These are phyloP conservation scores for Aureobasidium sp. DNA, from an alignment of 2,329 filamentous ascomycete species.

Conservation along the genomic window DNA sequence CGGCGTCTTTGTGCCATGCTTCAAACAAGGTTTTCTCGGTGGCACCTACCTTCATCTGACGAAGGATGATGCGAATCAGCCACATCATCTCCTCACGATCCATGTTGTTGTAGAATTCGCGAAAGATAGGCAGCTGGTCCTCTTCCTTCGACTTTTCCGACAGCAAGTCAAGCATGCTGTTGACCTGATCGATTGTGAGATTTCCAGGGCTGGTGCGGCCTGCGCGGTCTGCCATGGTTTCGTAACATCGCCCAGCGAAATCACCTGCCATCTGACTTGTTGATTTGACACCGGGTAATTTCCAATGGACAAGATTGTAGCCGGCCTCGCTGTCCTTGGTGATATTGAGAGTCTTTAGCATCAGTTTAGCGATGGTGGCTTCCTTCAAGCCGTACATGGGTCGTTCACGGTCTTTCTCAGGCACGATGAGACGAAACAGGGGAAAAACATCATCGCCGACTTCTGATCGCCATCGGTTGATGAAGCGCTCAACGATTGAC, in stretches of 20 bases:
- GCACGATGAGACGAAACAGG: constrained; percentile 81
- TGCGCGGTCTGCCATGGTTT: constrained; percentile 76
- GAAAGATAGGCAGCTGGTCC: constrained; percentile 75
- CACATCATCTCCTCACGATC: constrained; percentile 89
- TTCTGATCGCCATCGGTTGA: constrained; percentile 76
- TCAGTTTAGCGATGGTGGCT: constrained; percentile 76
- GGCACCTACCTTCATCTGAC: constrained; percentile 67
- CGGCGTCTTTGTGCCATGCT: constrained; percentile 48
- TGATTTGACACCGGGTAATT: constrained; percentile 65
- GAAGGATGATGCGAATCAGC: constrained; percentile 88
- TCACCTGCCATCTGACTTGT: constrained; percentile 70
- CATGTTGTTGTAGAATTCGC: constrained; percentile 82
- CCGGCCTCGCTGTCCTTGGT: constrained; percentile 85
- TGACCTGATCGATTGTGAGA: constrained; percentile 85
- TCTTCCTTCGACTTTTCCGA: constrained; percentile 70
- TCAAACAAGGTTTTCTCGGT: constrained; percentile 85
- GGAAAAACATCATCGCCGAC: constrained; percentile 92
- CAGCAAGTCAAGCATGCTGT: constrained; percentile 72
- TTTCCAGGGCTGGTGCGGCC: constrained; percentile 66
- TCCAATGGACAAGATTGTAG: constrained; percentile 83
- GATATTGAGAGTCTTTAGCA: constrained; percentile 91
- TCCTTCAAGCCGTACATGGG: constrained; percentile 94
- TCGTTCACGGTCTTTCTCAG: constrained; percentile 85
- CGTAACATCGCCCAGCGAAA: constrained; percentile 82
- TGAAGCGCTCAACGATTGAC: constrained; percentile 78